A percentile compares a stretch with the other conserved stretches of the same genome.
Evolutionary conservation across 1,139 yeast species (phyloP).

Genomic region (Wickerhamomyces sp.): DNA sequence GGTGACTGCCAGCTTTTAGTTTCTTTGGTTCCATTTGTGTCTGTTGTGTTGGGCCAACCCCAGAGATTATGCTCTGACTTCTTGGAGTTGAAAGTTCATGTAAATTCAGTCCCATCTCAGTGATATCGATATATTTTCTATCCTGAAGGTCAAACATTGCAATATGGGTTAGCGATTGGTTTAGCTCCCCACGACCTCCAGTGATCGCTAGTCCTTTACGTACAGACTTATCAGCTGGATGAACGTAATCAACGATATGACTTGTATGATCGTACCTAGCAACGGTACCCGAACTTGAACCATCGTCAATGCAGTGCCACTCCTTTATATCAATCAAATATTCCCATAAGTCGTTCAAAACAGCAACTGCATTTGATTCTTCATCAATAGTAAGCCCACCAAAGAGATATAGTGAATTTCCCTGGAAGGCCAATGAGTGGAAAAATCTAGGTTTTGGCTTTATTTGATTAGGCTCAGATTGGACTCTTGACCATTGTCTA

Average conservation of each 20-base stretch:
- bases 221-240: constrained; percentile 38
- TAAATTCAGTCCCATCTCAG: constrained; percentile 25
- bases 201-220: constrained; percentile 54
- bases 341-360: constrained; percentile 65
- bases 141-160: constrained; percentile 52
- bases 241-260: constrained; percentile 39
- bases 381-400: constrained; percentile 51
- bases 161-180: constrained; percentile 38
- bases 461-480: constrained; percentile 11
- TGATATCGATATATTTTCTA: constrained; percentile 38
- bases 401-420: constrained; percentile 48
- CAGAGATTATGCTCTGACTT: constrained; percentile 5
- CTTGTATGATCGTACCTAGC: constrained; percentile 51
- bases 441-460: constrained; percentile 53
- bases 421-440: constrained; percentile 51
- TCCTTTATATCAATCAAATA: constrained; percentile 45
- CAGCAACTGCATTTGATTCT: constrained; percentile 32
- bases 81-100: constrained; percentile 17
- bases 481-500: constrained; percentile 49
- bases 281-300: constrained; percentile 28
- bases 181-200: constrained; percentile 53
- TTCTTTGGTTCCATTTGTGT: constrained; percentile 9
- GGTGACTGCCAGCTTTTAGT: constrained; percentile 11
- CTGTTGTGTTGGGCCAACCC: constrained; percentile 10
- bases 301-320: constrained; percentile 52